Conservation (phyloP, 2,329 filamentous ascomycete species). For the Aspergillus sergii region DNA sequence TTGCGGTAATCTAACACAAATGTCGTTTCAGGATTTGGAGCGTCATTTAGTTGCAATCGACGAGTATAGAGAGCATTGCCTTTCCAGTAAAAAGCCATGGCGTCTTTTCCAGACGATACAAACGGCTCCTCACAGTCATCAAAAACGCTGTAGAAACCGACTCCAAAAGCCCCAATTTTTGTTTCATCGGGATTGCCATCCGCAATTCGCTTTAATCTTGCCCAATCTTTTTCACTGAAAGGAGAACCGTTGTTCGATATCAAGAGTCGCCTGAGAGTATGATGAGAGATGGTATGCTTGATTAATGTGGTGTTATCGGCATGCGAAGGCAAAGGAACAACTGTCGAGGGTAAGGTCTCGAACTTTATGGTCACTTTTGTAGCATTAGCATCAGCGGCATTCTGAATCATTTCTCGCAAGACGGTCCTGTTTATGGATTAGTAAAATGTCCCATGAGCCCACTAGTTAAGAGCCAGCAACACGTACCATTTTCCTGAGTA, state of each 20-base stretch:
- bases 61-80: conserved; percentile 96
- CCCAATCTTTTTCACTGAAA: conserved; percentile 91
- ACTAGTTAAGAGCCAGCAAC: background rate
- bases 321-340: conserved; percentile 68
- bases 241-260: conserved; percentile 90
- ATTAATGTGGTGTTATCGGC: conserved; percentile 71
- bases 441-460: conserved; percentile 25
- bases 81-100: conserved; percentile 99
- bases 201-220: conserved; percentile 91
- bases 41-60: conserved; percentile 71
- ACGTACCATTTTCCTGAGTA: conserved; percentile 94
- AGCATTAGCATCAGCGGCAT: conserved; percentile 95
- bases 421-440: conserved; percentile 51
- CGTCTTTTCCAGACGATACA: conserved; percentile 86
- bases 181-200: conserved; percentile 98
- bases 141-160: conserved; percentile 98
- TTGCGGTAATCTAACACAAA: conserved; percentile 96
- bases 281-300: conserved; percentile 80
- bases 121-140: conserved; percentile 98
- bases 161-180: conserved; percentile 97
- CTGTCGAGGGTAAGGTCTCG: conserved; percentile 83
- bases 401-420: conserved; percentile 92
- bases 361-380: conserved; percentile 87
- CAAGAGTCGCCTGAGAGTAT: conserved; percentile 83
- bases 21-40: conserved; percentile 72